These are phyloP conservation scores for Rhododendron williamsianum DNA, from an alignment of 148 eudicot genomes.

Conservation along the genomic window DNA sequence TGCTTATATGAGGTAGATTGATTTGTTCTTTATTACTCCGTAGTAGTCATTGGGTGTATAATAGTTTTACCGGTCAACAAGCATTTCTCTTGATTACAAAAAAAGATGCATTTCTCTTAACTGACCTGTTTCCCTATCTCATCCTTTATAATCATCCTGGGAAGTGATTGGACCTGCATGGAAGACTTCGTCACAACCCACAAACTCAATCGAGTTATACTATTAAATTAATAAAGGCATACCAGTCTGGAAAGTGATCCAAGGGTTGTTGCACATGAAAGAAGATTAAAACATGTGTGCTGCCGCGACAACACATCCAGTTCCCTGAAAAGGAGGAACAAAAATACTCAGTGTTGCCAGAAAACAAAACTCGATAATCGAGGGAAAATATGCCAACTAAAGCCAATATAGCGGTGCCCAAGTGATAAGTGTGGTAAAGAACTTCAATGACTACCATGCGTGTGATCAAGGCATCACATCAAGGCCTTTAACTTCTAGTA, in stretches of 20 bases:
- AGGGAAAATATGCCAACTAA: background rate
- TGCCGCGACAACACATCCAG: conserved; percentile 85
- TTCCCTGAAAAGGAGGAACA: conserved; percentile 51
- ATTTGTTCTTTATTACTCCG: background rate
- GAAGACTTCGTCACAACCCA: conserved; percentile 14
- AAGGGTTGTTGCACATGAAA: conserved; percentile 83
- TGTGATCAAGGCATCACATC: background rate
- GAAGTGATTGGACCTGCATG: conserved; percentile 94
- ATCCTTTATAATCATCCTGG: conserved; percentile 95
- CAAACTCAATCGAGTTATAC: background rate
- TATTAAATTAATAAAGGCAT: conserved; percentile 13
- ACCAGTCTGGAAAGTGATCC: conserved; percentile 99
- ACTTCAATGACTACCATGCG: background rate
- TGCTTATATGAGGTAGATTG: background rate
- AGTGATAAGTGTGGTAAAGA: background rate
- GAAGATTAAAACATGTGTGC: conserved; percentile 89
- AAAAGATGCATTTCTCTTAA: conserved; percentile 6
- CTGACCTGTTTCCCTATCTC: conserved; percentile 98
- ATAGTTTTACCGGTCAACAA: background rate
- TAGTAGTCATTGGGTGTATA: background rate
- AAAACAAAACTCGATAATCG: background rate
- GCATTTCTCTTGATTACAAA: background rate
- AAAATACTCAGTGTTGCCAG: conserved; percentile 8
- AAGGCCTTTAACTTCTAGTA: background rate
- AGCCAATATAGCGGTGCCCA: background rate